phyloP scores from a whole-genome alignment of 176 grass and related monocot species.

The Calamus simplicifolius region DNA sequence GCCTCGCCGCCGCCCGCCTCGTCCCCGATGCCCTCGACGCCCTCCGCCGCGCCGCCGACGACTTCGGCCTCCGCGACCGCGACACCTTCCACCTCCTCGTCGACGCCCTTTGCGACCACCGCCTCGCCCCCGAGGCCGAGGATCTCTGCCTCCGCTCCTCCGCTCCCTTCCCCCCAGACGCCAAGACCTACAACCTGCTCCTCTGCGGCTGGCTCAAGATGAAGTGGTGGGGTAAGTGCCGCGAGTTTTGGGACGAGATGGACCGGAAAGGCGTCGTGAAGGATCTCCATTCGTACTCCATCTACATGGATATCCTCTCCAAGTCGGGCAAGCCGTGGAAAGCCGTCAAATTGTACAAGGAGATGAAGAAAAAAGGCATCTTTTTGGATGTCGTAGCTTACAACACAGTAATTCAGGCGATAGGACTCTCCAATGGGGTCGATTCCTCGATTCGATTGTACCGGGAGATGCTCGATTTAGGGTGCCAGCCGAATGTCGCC shows the following conservation, averaged over 20 bases:
- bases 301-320: slow-evolving; percentile 76
- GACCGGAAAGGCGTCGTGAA: slow-evolving; percentile 51
- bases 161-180: slow-evolving; percentile 30
- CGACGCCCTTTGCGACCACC: slow-evolving; percentile 82
- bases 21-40: slow-evolving; percentile 13
- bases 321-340: slow-evolving; percentile 88
- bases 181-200: slow-evolving; percentile 76
- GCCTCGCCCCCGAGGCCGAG: slow-evolving; percentile 64
- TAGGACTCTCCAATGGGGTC: slow-evolving; percentile 50
- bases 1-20: slow-evolving; percentile 36
- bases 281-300: slow-evolving; percentile 89
- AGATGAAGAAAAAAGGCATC: slow-evolving; percentile 52
- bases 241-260: slow-evolving; percentile 86
- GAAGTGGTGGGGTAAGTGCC: slow-evolving; percentile 44
- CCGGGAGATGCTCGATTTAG: slow-evolving; percentile 59
- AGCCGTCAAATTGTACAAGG: slow-evolving; percentile 71
- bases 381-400: slow-evolving; percentile 44
- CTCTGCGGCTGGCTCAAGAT: slow-evolving; percentile 77
- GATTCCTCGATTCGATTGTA: slow-evolving; percentile 59
- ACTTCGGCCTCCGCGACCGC: slow-evolving; percentile 33
- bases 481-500: slow-evolving; percentile 47
- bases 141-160: slow-evolving; percentile 49
- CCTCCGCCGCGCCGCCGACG: slow-evolving; percentile 5
- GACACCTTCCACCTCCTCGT: slow-evolving; percentile 68
- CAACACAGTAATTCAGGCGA: slow-evolving; percentile 74